Evolutionary conservation across 2,329 filamentous ascomycete genomes (phyloP).

Genomic region (Domatiomyces catenatus): DNA sequence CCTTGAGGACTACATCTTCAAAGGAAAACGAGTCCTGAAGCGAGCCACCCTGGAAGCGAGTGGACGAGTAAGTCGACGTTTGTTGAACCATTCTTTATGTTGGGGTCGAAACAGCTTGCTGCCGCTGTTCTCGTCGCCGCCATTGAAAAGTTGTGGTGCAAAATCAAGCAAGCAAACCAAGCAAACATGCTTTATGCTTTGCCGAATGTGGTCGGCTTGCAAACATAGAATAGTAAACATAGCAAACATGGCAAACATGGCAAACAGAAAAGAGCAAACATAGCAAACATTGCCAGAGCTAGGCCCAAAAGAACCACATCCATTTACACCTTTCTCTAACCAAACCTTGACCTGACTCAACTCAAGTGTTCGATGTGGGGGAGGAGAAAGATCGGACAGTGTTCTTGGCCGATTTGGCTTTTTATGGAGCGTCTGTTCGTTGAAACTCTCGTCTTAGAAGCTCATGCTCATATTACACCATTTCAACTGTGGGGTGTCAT

Average conservation of each 20-base stretch:
- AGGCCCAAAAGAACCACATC: background rate
- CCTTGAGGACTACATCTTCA: constrained; percentile 80
- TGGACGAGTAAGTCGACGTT: constrained; percentile 9
- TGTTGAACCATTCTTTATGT: background rate
- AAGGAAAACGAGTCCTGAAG: constrained; percentile 54
- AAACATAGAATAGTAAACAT: background rate
- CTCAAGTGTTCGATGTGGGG: background rate
- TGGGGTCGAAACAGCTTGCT: background rate
- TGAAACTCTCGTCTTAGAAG: background rate
- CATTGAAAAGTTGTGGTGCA: background rate
- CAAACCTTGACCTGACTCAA: background rate
- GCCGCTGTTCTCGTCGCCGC: background rate
- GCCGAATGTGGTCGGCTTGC: no score
- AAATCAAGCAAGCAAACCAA: background rate
- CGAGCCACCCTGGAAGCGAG: constrained; percentile 7
- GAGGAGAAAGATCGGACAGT: background rate
- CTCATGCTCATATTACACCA: background rate
- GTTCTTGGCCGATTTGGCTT: background rate
- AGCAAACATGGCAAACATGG: no score
- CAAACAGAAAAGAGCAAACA: no score
- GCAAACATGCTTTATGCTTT: background rate
- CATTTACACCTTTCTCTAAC: background rate
- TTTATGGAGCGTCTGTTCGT: background rate
- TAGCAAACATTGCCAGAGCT: no score
- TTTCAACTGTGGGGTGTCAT: background rate